Percentiles rank a stretch among this genome's conserved stretches.
phyloP scores from a whole-genome alignment of 768 basidiomycete genomes.

The Trametes coccinea region DNA sequence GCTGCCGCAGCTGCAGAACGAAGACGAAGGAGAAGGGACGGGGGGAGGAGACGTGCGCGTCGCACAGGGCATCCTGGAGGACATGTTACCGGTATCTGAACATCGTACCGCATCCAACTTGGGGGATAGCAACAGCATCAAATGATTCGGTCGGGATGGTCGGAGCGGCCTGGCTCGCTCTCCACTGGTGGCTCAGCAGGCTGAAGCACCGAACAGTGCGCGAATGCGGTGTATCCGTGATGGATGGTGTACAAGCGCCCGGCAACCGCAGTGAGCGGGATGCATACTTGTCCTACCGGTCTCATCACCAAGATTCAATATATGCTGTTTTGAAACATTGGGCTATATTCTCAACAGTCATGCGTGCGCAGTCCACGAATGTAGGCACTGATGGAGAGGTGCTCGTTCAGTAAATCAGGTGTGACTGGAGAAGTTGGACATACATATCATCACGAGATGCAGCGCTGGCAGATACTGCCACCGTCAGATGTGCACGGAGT shows the following conservation, averaged over 20 bases:
- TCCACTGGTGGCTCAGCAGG: neutral
- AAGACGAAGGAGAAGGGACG: slow-evolving; percentile 1
- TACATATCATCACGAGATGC: neutral
- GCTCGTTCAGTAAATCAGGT: too few relatives aligned
- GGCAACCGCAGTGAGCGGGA: neutral
- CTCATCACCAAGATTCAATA: too few relatives aligned
- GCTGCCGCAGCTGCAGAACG: slow-evolving; percentile 14
- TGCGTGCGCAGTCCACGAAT: too few relatives aligned
- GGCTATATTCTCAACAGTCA: too few relatives aligned
- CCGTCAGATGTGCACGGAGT: neutral
- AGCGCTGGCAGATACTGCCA: neutral
- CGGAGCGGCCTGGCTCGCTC: slow-evolving; percentile 1
- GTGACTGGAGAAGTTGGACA: too few relatives aligned
- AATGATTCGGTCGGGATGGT: slow-evolving; percentile 13
- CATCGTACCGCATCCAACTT: neutral
- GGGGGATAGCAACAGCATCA: slow-evolving; percentile 14
- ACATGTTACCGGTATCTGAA: neutral
- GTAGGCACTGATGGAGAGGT: too few relatives aligned
- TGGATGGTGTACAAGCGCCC: neutral
- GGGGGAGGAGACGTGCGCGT: neutral
- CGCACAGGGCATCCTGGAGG: neutral
- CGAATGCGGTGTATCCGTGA: neutral
- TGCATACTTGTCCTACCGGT: too few relatives aligned
- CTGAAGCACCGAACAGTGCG: slow-evolving; percentile 2
- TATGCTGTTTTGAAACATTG: too few relatives aligned